Conservation (phyloP, 139 green algal genomes). For the Chlorella sp. region DNA sequence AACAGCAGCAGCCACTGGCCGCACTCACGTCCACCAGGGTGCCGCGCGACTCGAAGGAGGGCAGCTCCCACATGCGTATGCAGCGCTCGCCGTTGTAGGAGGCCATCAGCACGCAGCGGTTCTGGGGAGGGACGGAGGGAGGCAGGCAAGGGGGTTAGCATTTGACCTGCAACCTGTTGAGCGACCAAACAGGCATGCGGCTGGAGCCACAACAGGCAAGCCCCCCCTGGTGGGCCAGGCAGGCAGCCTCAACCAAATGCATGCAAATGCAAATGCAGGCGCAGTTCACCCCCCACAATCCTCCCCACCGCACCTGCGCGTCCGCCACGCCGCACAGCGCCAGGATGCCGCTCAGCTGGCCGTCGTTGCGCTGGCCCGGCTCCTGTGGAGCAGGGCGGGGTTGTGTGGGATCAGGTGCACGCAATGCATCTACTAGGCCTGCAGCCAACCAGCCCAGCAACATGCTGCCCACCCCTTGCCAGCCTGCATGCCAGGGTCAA, state of each 20-base stretch:
- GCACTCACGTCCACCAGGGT: slow-evolving; percentile 42
- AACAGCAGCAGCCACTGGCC: too few relatives aligned
- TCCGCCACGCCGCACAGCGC: slow-evolving; percentile 56
- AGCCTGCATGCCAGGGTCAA: background rate
- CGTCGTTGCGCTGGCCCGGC: background rate
- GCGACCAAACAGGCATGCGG: too few relatives aligned
- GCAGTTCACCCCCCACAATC: background rate
- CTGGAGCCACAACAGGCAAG: too few relatives aligned
- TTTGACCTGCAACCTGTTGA: too few relatives aligned
- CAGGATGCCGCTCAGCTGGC: slow-evolving; percentile 48
- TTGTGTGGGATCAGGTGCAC: background rate
- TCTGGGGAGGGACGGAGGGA: background rate
- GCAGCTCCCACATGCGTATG: slow-evolving; percentile 70
- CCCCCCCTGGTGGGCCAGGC: background rate
- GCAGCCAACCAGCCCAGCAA: background rate
- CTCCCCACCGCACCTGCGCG: background rate
- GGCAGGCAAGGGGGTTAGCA: background rate
- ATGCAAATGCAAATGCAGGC: background rate
- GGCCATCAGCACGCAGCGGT: slow-evolving; percentile 56
- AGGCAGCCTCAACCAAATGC: background rate
- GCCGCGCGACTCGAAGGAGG: slow-evolving; percentile 65
- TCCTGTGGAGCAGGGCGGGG: background rate
- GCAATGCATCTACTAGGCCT: background rate
- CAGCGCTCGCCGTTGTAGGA: slow-evolving; percentile 64
- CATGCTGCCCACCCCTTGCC: background rate